Conservation (phyloP, 495 filamentous ascomycete species). For the Aspergillus incahuasiensis region DNA sequence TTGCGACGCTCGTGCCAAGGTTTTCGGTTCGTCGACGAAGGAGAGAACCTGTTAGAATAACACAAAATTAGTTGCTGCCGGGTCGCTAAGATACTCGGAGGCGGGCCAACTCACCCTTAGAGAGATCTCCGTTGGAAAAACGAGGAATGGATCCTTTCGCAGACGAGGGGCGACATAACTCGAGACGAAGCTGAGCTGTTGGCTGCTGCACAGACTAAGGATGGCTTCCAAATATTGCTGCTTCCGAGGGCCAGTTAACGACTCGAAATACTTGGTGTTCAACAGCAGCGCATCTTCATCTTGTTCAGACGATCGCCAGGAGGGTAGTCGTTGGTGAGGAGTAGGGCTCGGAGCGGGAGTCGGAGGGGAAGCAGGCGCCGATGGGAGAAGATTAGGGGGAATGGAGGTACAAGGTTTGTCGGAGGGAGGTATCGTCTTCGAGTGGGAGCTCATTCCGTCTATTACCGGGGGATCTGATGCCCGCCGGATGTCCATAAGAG, state of each 20-base stretch:
- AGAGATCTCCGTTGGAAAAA: conserved; percentile 87
- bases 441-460: conserved; percentile 34
- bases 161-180: conserved; percentile 86
- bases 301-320: conserved; percentile 54
- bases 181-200: conserved; percentile 90
- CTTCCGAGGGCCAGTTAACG: conserved; percentile 50
- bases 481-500: conserved; percentile 29
- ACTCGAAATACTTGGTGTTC: conserved; percentile 53
- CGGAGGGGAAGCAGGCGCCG: conserved; percentile 63
- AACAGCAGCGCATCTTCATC: conserved; percentile 52
- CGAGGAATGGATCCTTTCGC: conserved; percentile 91
- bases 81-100: neutral
- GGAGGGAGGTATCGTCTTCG: conserved; percentile 48
- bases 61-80: conserved; percentile 1
- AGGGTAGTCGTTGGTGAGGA: conserved; percentile 54
- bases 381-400: conserved; percentile 58
- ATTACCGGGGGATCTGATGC: conserved; percentile 28
- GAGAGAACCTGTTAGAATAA: conserved; percentile 63
- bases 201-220: conserved; percentile 86
- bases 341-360: conserved; percentile 66
- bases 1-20: conserved; percentile 85
- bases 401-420: conserved; percentile 47
- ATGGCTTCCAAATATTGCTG: conserved; percentile 72
- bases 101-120: conserved; percentile 57
- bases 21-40: conserved; percentile 91